phyloP scores from a whole-genome alignment of 2,329 filamentous ascomycete species.

The Monosporascus sp. region DNA sequence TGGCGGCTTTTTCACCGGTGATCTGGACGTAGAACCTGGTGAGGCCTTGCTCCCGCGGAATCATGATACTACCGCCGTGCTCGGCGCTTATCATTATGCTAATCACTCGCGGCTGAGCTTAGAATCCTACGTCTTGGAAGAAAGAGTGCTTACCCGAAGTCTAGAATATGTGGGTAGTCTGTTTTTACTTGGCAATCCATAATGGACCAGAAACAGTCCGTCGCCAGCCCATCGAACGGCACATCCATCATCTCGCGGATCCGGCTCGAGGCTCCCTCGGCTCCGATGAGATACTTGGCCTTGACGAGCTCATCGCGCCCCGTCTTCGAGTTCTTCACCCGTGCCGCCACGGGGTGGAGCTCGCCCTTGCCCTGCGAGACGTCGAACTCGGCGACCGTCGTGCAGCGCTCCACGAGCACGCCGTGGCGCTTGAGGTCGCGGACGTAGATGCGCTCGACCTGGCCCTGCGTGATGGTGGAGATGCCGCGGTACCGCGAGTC shows the following conservation, averaged over 20 bases:
- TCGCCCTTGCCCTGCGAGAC: slow-evolving; percentile 1
- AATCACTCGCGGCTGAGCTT: neutral
- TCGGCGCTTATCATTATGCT: slow-evolving; percentile 21
- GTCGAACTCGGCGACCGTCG: slow-evolving; percentile 14
- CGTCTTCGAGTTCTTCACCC: slow-evolving; percentile 15
- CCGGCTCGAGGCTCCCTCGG: slow-evolving; percentile 26
- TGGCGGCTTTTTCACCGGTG: slow-evolving; percentile 1
- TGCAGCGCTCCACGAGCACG: slow-evolving; percentile 25
- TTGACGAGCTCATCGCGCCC: slow-evolving; percentile 17
- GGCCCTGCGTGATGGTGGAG: slow-evolving; percentile 32
- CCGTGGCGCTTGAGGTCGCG: slow-evolving; percentile 29
- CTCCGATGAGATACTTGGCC: slow-evolving; percentile 28
- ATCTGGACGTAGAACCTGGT: slow-evolving; percentile 13
- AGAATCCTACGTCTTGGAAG: neutral
- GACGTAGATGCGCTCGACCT: slow-evolving; percentile 31
- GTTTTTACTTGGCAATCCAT: slow-evolving; percentile 23
- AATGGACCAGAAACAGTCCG: slow-evolving; percentile 30
- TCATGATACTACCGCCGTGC: slow-evolving; percentile 27
- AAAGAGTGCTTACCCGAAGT: slow-evolving; percentile 20
- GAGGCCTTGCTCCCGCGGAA: slow-evolving; percentile 29
- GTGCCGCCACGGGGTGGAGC: slow-evolving; percentile 15
- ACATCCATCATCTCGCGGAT: slow-evolving; percentile 25
- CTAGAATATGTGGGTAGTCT: slow-evolving; percentile 26
- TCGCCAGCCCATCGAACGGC: slow-evolving; percentile 28
- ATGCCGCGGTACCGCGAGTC: slow-evolving; percentile 31